These are phyloP conservation scores for Pestalotiopsis sp. DNA, from an alignment of 2,329 filamentous ascomycete species.

Conservation along the genomic window DNA sequence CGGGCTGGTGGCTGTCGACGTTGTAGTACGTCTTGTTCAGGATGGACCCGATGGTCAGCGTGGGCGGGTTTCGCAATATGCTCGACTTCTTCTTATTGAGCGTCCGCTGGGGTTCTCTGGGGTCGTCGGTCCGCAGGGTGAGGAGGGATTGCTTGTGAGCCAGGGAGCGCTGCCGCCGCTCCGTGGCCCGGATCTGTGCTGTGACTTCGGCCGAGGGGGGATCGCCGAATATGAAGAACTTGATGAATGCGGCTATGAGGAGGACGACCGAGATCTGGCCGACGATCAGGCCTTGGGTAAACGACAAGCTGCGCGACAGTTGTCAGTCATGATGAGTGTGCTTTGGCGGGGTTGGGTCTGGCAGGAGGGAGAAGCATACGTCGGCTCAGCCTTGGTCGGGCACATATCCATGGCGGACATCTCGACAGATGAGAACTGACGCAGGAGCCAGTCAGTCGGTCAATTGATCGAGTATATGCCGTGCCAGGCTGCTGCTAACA, in stretches of 20 bases:
- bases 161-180: constrained; percentile 71
- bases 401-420: constrained; percentile 31
- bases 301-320: constrained; percentile 65
- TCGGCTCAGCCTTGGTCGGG: constrained; percentile 32
- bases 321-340: constrained; percentile 7
- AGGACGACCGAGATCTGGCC: constrained; percentile 92
- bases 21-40: constrained; percentile 98
- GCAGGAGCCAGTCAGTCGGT: background rate
- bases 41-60: constrained; percentile 88
- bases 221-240: constrained; percentile 99
- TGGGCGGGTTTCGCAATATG: constrained; percentile 70
- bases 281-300: constrained; percentile 89
- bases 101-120: constrained; percentile 39
- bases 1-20: constrained; percentile 90
- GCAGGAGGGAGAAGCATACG: constrained; percentile 21
- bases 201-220: constrained; percentile 80
- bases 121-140: constrained; percentile 51
- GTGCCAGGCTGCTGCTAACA: background rate
- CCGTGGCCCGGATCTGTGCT: constrained; percentile 72
- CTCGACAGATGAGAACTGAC: background rate
- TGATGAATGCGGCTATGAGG: constrained; percentile 92
- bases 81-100: constrained; percentile 68
- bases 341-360: constrained; percentile 5
- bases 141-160: constrained; percentile 76
- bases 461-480: background rate